Percentiles rank a stretch among this genome's conserved stretches.
These are phyloP conservation scores for Podochytrium sp. DNA, from an alignment of 192 early-diverging fungal genomes.

Conservation along the genomic window DNA sequence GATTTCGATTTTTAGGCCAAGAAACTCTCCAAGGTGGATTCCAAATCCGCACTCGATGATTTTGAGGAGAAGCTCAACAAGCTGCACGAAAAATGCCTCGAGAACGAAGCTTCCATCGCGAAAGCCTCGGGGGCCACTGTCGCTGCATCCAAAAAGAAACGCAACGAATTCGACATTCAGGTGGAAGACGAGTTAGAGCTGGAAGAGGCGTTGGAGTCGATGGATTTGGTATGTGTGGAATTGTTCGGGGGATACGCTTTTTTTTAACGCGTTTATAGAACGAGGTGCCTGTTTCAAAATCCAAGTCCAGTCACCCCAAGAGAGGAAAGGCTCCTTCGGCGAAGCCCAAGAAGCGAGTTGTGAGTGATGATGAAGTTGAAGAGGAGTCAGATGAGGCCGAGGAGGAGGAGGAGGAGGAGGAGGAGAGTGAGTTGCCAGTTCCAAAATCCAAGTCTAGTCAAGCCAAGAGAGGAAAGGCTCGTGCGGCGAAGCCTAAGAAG, in stretches of 20 bases:
- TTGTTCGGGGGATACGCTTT: neutral
- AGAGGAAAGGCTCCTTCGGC: too few species aligned
- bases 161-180: neutral
- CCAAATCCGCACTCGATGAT: constrained; percentile 82
- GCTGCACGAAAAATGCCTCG: constrained; percentile 66
- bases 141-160: neutral
- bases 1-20: constrained; percentile 61
- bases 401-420: constrained; percentile 6
- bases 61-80: constrained; percentile 81
- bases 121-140: constrained; percentile 3
- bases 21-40: constrained; percentile 72
- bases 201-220: neutral
- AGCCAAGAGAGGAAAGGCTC: too few species aligned
- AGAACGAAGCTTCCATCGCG: constrained; percentile 54
- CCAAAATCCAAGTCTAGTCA: too few species aligned
- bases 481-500: too few species aligned
- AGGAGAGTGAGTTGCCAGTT: neutral
- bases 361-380: neutral
- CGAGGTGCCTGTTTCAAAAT: neutral
- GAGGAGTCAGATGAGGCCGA: constrained; percentile 4
- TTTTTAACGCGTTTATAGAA: neutral
- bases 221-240: neutral
- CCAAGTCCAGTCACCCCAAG: neutral
- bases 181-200: constrained; percentile 8
- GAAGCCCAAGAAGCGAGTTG: neutral